Base-by-base conservation (phyloP, 352 stramenopile genomes). In the Pythium brassicae region DNA sequence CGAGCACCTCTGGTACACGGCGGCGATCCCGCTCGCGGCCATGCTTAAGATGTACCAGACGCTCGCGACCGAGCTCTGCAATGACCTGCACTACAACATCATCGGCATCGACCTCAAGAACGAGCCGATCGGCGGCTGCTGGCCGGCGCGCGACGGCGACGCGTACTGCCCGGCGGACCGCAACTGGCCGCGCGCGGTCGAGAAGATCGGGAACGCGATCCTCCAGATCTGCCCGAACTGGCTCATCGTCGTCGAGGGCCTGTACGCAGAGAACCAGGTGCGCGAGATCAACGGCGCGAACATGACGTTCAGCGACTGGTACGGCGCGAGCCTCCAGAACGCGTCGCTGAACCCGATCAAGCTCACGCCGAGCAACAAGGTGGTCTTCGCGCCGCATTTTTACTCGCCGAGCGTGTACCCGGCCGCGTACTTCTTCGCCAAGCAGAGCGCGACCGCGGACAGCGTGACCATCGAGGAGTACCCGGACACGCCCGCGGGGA, bases 51-150 rank as follows among this genome's bases (percentile, higher is more conserved):
- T 89, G 74, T 90, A 74, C 61, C 69, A 84, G 76, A 87, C 74
- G 40, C 59, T 93, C 37, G 78, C 80, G 25, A 75, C 65, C 5
- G 66, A 79, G 52, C 62, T 93, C 3, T 93, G 83, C 55, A 89
- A 71, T 35, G 74, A 86, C 29, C 61, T 86, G 44, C 74, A 91
- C 55, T 93, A 91, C 79, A 93, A 93, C 59, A 89, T 93, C 47
- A 78, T 93, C 20, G 83, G 83, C 19, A 71, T 93, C 10, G 83
- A 93, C 46, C 68, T 93, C 62, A 93, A 93, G 72, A 91, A 93
- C 59, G 83, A 91, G 51, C 83, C 83, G 0, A 74, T 87, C 1
- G 70, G 68, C 14, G 80, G 80, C 7, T 93, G 83, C 53, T 93
- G 83, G 83, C 83, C 80, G 0, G 71, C 66, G 20, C 64, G 77